Evolutionary conservation across 2,329 filamentous ascomycete species (phyloP).

Genomic region (Scolecobasidium constrictum): DNA sequence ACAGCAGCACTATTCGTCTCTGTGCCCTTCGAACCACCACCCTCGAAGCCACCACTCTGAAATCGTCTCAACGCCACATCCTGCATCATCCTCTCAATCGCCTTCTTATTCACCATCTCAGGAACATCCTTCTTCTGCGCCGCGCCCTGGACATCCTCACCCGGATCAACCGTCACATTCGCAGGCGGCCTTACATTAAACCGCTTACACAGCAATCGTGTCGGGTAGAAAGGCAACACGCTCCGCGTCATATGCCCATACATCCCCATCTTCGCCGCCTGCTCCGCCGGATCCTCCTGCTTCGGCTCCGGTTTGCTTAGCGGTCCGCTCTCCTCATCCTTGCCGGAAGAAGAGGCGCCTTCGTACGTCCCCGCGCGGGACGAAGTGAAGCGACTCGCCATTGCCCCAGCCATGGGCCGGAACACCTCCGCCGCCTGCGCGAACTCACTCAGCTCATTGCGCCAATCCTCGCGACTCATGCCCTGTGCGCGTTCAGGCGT

Average conservation of each 20-base stretch:
- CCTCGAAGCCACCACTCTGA: constrained; percentile 14
- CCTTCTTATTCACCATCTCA: constrained; percentile 42
- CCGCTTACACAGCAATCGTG: constrained; percentile 80
- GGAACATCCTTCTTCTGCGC: background rate
- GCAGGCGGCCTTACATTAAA: constrained; percentile 61
- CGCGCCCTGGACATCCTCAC: constrained; percentile 17
- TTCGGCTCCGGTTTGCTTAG: constrained; percentile 9
- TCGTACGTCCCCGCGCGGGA: constrained; percentile 27
- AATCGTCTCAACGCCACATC: constrained; percentile 24
- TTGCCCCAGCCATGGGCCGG: constrained; percentile 80
- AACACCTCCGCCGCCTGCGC: constrained; percentile 66
- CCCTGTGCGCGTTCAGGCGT: constrained; percentile 43
- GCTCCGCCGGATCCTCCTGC: constrained; percentile 59
- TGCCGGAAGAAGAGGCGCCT: constrained; percentile 20
- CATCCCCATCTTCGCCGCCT: constrained; percentile 84
- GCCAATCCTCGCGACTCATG: constrained; percentile 59
- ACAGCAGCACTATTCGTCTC: constrained; percentile 4
- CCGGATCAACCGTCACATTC: constrained; percentile 49
- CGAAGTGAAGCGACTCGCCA: constrained; percentile 88
- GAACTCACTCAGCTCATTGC: constrained; percentile 72
- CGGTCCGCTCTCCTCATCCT: constrained; percentile 12
- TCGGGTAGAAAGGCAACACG: constrained; percentile 63
- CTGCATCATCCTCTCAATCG: constrained; percentile 44
- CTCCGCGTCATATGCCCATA: constrained; percentile 79
- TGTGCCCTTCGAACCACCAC: constrained; percentile 12